These are phyloP conservation scores for Nyssa sinensis DNA, from an alignment of 148 eudicot species.

Conservation along the genomic window DNA sequence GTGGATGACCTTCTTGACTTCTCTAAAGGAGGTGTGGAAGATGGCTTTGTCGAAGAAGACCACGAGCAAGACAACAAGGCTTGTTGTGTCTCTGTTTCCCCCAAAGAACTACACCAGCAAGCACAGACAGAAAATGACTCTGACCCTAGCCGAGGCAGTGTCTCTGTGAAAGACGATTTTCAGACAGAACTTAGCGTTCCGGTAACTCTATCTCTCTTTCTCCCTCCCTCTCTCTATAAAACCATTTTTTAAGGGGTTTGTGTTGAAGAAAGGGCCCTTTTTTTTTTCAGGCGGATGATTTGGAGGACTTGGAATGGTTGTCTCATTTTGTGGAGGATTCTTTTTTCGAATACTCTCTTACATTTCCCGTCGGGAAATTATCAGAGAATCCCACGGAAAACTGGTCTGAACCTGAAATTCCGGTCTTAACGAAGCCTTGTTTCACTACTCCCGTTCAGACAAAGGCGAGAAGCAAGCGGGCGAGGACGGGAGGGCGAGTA, in stretches of 20 bases:
- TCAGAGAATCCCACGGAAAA: conserved; percentile 6
- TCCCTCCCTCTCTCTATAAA: not conserved
- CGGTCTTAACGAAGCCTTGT: conserved; percentile 6
- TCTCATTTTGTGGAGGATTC: conserved; percentile 41
- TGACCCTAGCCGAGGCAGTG: not conserved
- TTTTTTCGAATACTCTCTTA: conserved; percentile 22
- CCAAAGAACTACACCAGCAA: not conserved
- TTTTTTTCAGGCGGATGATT: conserved; percentile 32
- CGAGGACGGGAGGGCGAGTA: conserved; percentile 26
- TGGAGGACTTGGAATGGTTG: conserved; percentile 38
- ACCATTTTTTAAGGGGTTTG: not conserved
- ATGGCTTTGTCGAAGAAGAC: conserved; percentile 5
- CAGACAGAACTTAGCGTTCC: conserved; percentile 43
- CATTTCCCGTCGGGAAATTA: conserved; percentile 12
- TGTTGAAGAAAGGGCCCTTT: not conserved
- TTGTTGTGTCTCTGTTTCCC: conserved; percentile 21
- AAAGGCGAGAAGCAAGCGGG: conserved; percentile 40
- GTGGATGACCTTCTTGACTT: conserved; percentile 56
- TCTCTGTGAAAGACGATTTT: conserved; percentile 17
- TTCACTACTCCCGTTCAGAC: conserved; percentile 37
- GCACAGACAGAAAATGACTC: not conserved
- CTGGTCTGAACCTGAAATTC: not conserved
- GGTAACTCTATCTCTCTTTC: conserved; percentile 20
- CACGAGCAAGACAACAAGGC: not conserved
- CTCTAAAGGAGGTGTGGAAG: conserved; percentile 21